Conservation (phyloP, 805 yeast genomes). For the Saturnispora diversa region DNA sequence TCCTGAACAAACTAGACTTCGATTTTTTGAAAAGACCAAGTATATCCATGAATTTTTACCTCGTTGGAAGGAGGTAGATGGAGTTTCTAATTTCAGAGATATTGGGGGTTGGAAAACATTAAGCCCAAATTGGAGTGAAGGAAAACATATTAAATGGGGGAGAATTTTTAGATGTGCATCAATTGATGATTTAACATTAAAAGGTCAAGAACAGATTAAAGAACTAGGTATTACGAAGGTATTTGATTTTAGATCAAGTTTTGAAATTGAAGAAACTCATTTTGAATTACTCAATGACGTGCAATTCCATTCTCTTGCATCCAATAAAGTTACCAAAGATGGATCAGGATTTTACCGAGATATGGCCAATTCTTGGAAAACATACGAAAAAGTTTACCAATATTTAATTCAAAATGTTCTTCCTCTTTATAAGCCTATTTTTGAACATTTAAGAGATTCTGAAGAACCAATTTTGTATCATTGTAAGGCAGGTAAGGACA, state of each 20-base stretch:
- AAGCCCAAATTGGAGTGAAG: slow-evolving; percentile 18
- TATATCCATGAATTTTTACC: slow-evolving; percentile 33
- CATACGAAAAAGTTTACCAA: slow-evolving; percentile 56
- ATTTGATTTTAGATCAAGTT: slow-evolving; percentile 60
- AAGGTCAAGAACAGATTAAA: slow-evolving; percentile 38
- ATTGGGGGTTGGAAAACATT: slow-evolving; percentile 64
- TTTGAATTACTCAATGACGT: background rate
- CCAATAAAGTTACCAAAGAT: background rate
- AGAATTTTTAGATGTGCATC: slow-evolving; percentile 58
- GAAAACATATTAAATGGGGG: slow-evolving; percentile 43
- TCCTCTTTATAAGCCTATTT: slow-evolving; percentile 40
- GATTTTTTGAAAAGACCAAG: slow-evolving; percentile 39
- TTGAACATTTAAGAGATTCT: slow-evolving; percentile 48
- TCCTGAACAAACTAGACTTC: slow-evolving; percentile 34
- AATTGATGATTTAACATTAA: slow-evolving; percentile 41
- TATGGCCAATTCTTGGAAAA: slow-evolving; percentile 50
- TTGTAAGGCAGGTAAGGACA: slow-evolving; percentile 83
- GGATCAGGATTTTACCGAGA: slow-evolving; percentile 14
- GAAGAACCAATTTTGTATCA: slow-evolving; percentile 55
- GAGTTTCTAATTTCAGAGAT: slow-evolving; percentile 69
- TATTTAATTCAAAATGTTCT: slow-evolving; percentile 47
- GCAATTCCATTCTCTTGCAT: background rate
- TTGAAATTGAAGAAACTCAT: slow-evolving; percentile 45
- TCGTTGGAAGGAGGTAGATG: slow-evolving; percentile 59
- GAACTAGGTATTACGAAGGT: slow-evolving; percentile 43